Percentiles rank a stretch among this genome's conserved stretches.
Conservation (phyloP, 179 eudicot species). For the Amaranthus tricolor region DNA sequence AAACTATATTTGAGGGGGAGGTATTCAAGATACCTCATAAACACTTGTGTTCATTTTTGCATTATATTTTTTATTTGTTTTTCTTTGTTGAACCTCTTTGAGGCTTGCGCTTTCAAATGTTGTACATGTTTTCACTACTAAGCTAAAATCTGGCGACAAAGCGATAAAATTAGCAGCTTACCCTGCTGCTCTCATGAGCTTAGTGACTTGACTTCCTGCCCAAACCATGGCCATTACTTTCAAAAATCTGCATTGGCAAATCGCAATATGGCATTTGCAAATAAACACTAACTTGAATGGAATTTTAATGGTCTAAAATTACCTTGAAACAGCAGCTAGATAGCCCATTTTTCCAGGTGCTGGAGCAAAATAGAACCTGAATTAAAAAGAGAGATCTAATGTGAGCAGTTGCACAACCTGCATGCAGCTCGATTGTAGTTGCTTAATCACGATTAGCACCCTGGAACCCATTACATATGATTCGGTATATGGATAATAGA, state of each 20-base stretch:
- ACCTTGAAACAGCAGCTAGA: conserved; percentile 72
- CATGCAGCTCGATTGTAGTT: neutral
- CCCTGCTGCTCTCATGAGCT: conserved; percentile 83
- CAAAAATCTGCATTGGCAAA: conserved; percentile 54
- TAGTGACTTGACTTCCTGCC: conserved; percentile 98
- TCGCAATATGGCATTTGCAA: neutral
- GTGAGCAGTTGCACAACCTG: conserved; percentile 13
- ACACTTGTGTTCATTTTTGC: too few species aligned
- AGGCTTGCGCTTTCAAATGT: too few species aligned
- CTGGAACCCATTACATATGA: neutral
- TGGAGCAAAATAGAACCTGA: conserved; percentile 83
- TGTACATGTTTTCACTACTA: neutral
- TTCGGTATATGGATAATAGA: neutral
- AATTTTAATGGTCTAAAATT: neutral
- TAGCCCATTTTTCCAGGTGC: conserved; percentile 85
- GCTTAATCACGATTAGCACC: neutral
- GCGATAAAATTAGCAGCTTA: conserved; percentile 33
- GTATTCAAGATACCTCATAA: too few species aligned
- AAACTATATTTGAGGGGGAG: too few species aligned
- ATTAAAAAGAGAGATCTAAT: conserved; percentile 16
- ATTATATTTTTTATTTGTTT: too few species aligned
- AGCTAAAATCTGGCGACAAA: neutral
- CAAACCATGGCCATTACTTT: conserved; percentile 96
- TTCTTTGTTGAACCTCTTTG: too few species aligned
- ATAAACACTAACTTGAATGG: neutral